Conservation (phyloP, 768 basidiomycete genomes). For the Tricholoma matsutake region DNA sequence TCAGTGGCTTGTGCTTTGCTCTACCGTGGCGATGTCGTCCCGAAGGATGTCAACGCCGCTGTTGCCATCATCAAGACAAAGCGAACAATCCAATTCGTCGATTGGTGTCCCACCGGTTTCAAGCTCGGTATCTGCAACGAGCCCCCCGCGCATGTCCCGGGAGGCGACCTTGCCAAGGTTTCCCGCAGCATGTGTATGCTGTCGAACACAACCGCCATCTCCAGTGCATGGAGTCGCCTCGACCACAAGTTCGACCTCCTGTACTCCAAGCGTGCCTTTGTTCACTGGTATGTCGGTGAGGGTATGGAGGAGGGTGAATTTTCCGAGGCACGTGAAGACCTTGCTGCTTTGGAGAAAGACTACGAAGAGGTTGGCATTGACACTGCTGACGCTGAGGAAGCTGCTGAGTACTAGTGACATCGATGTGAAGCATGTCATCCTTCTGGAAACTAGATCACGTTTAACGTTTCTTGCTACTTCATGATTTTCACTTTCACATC, state of each 20-base stretch:
- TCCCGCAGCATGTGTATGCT: conserved; percentile 97
- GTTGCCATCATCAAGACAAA: conserved; percentile 96
- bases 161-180: conserved; percentile 92
- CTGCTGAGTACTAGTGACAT: conserved; percentile 47
- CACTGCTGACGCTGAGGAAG: conserved; percentile 49
- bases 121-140: conserved; percentile 99
- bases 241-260: conserved; percentile 99
- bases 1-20: conserved; percentile 88
- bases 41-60: conserved; percentile 93
- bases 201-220: conserved; percentile 92
- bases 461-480: conserved; percentile 18
- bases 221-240: conserved; percentile 86
- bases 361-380: conserved; percentile 79
- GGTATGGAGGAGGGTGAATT: conserved; percentile 99
- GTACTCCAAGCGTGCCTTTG: conserved; percentile 93
- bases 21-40: conserved; percentile 95
- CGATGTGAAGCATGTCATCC: conserved; percentile 5
- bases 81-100: conserved; percentile 96
- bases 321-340: conserved; percentile 97
- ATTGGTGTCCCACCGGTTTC: conserved; percentile 98
- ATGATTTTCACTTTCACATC: conserved; percentile 17
- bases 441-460: conserved; percentile 16
- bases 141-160: conserved; percentile 86
- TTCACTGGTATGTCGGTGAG: conserved; percentile 98
- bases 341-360: conserved; percentile 99